phyloP scores from a whole-genome alignment of 148 eudicot species.

The Tetragonia tetragonoides region DNA sequence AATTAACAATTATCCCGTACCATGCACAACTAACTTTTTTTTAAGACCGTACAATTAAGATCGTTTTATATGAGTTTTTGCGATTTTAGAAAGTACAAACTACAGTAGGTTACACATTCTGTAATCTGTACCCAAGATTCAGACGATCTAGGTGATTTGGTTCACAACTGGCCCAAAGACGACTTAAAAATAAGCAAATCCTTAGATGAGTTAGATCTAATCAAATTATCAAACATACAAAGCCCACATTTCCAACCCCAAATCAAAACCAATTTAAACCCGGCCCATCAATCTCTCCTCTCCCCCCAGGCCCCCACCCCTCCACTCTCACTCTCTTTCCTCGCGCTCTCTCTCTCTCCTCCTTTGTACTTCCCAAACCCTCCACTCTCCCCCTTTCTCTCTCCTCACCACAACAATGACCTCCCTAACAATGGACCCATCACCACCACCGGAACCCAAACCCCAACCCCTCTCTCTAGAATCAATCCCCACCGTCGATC shows the following conservation, averaged over 20 bases:
- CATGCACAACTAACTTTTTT: too few species aligned
- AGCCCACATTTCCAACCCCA: background rate
- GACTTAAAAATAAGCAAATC: background rate
- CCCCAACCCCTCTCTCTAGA: constrained; percentile 37
- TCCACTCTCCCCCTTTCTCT: background rate
- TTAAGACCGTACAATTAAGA: too few species aligned
- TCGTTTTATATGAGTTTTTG: too few species aligned
- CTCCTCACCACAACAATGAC: constrained; percentile 33
- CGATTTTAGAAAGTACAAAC: too few species aligned
- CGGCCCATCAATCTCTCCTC: background rate
- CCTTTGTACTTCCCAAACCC: constrained; percentile 22
- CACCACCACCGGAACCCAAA: constrained; percentile 15
- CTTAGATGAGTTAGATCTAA: too few species aligned
- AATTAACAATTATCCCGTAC: too few species aligned
- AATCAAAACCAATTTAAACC: background rate
- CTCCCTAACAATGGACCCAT: constrained; percentile 38
- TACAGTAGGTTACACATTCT: too few species aligned
- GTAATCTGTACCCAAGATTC: too few species aligned
- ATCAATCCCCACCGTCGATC: constrained; percentile 66
- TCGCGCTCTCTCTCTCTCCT: background rate
- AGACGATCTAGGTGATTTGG: too few species aligned
- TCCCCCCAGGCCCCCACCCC: background rate
- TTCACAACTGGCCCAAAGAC: background rate
- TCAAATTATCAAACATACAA: background rate
- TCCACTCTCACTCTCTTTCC: background rate